Conservation (phyloP, 495 filamentous ascomycete species). For the Penicillium desertorum region DNA sequence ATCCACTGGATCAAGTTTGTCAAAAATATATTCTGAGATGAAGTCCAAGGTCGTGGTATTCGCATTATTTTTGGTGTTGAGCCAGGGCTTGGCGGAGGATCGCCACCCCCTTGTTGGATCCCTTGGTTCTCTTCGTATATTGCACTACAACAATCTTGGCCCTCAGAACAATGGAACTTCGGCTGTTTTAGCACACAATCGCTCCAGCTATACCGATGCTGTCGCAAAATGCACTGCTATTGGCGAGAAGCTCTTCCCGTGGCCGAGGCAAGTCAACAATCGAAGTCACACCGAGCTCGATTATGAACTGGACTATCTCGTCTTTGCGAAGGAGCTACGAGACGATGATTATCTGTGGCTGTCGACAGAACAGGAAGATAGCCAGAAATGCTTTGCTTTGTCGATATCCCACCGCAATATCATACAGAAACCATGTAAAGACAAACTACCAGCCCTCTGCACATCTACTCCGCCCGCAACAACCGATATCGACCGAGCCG, state of each 20-base stretch:
- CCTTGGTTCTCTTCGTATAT: conserved; percentile 23
- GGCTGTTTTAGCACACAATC: conserved; percentile 26
- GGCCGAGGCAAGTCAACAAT: conserved; percentile 1
- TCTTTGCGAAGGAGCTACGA: conserved; percentile 20
- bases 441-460: conserved; percentile 26
- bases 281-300: conserved; percentile 14
- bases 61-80: neutral
- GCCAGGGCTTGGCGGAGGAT: neutral
- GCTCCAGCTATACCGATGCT: conserved; percentile 16
- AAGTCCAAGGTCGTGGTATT: neutral
- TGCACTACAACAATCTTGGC: conserved; percentile 35
- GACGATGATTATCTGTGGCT: conserved; percentile 23
- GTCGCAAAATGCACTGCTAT: conserved; percentile 23
- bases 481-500: conserved; percentile 21
- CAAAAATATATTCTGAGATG: neutral
- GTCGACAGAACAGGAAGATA: neutral
- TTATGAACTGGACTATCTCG: conserved; percentile 29
- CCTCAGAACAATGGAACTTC: conserved; percentile 33
- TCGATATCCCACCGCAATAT: conserved; percentile 14
- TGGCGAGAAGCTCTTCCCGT: conserved; percentile 27
- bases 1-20: neutral
- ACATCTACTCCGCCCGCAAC: conserved; percentile 30
- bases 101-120: conserved; percentile 6
- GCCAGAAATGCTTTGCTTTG: conserved; percentile 18
- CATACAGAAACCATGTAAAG: conserved; percentile 14